Base-by-base conservation (phyloP, 805 yeast genomes). In the Yarrowia deformans region DNA sequence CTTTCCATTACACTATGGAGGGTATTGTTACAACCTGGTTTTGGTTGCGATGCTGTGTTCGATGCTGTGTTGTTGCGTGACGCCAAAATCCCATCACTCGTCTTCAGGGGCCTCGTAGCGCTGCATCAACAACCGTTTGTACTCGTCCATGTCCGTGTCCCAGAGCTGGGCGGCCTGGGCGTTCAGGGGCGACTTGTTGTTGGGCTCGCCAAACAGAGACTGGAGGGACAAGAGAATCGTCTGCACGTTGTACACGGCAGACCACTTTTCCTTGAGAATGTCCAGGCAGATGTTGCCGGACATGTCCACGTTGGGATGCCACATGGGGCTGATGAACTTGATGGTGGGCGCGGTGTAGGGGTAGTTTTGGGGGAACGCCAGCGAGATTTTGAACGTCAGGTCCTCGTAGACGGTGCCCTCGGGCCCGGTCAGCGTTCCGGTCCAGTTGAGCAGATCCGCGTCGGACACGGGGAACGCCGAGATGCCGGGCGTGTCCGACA, bases 251-350 rank as follows among this genome's bases (percentile, higher is more conserved):
- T 85, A 86, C 10, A 86, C 84, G 1, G 88, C 89, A 66, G 87
- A 82, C 90, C 90, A 87, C 71, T 86, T 81, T 66, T 86, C 89
- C 75, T 87, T 86, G 75, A 87, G 79, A 67, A 87, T 87, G 75
- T 87, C 89, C 55, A 87, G 79, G 72, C 90, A 87, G 70, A 87
- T 88, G 71, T 85, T 83, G n/a, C 90, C 90, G 68, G 83, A 79
- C 81, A 84, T 83, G 72, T 86, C 88, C 70, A 87, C 85, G 74
- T 87, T 87, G 35, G 90, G 90, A 74, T 87, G 90, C 83, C 86
- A 85, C 83, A 86, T 83, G 18, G 89, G 88, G 52, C 87, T 83
- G 40, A 81, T 82, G 74, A 87, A 87, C 72, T 78, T 81, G 74
- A 87, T 83, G 37, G 77, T 77, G 34, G 90, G 90, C 3, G 90